A percentile compares a stretch with the other conserved stretches of the same genome.
Evolutionary conservation across 495 filamentous ascomycete species (phyloP).

Genomic region (Evernia prunastri): DNA sequence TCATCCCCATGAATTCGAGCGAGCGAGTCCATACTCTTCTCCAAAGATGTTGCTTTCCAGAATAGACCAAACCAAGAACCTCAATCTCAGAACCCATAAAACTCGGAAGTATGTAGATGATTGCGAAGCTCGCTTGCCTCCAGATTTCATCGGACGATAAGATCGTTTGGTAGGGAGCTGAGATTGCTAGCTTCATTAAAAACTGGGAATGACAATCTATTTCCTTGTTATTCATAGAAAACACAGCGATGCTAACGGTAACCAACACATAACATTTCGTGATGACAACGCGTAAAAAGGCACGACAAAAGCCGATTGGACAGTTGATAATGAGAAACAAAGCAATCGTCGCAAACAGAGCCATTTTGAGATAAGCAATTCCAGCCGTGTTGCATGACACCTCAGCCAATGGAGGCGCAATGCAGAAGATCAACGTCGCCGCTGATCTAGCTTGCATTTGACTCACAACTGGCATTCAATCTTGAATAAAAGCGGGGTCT

Average conservation of each 20-base stretch:
- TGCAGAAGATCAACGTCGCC: neutral
- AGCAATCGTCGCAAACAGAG: neutral
- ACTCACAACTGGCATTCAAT: neutral
- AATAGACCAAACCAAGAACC: no score
- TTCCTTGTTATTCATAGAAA: neutral
- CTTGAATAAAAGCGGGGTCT: neutral
- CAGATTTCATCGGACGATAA: no score
- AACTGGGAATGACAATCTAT: no score
- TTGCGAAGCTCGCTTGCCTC: no score
- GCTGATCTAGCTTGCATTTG: neutral
- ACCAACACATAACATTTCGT: neutral
- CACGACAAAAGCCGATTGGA: neutral
- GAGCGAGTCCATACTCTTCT: neutral
- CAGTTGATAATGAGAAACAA: neutral
- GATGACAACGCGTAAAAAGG: neutral
- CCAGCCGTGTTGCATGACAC: neutral
- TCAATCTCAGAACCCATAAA: no score
- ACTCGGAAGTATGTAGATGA: no score
- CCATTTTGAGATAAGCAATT: neutral
- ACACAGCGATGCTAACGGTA: neutral
- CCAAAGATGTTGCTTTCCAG: neutral
- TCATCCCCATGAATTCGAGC: neutral
- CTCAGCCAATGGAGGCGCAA: neutral
- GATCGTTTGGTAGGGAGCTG: no score
- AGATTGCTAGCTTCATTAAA: no score